A percentile compares a stretch with the other conserved stretches of the same genome.
Conservation (phyloP, 2,329 filamentous ascomycete genomes). For the Arthrobotrys entomopaga region DNA sequence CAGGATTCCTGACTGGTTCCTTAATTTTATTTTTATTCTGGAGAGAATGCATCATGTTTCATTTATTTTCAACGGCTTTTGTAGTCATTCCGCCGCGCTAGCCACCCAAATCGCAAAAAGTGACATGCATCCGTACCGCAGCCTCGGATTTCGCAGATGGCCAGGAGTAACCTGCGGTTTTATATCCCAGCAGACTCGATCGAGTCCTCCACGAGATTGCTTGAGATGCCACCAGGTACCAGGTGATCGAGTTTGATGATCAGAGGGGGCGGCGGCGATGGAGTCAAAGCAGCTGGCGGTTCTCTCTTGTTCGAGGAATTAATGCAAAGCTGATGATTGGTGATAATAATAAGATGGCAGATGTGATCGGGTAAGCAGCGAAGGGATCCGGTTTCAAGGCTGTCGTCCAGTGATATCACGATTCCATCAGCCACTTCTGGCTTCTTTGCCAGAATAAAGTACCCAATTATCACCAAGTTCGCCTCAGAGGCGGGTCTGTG, state of each 20-base stretch:
- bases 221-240: not conserved
- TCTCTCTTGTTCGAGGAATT: not conserved
- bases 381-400: not conserved
- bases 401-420: conserved; percentile 15
- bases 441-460: no score
- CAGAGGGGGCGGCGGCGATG: not conserved
- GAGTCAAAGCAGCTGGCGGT: not conserved
- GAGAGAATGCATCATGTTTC: conserved; percentile 26
- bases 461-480: no score
- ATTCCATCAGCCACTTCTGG: conserved; percentile 5
- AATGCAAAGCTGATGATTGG: not conserved
- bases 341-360: not conserved
- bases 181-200: not conserved
- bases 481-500: conserved; percentile 4
- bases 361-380: conserved; percentile 4
- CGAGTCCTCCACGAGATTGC: no score
- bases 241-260: not conserved
- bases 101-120: conserved; percentile 45
- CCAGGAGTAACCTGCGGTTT: not conserved
- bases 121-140: conserved; percentile 39
- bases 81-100: conserved; percentile 52
- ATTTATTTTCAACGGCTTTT: conserved; percentile 18
- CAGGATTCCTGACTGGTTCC: not conserved
- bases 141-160: conserved; percentile 43
- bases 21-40: not conserved